These are phyloP conservation scores for Hyphopichia fennica DNA, from an alignment of 1,139 yeast species.

Conservation along the genomic window DNA sequence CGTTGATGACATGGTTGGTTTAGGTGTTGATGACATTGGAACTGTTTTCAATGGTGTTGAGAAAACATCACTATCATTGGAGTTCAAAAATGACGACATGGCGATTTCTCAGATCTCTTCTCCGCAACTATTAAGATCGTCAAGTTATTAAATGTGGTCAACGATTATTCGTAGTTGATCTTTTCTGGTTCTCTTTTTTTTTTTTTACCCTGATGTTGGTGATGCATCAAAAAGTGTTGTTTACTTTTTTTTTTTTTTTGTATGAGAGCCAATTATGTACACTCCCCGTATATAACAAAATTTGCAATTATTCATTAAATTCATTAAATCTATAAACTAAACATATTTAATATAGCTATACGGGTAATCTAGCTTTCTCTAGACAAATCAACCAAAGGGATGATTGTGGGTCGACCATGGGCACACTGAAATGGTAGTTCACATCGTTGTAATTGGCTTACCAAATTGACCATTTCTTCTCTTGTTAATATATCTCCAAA, in stretches of 20 bases:
- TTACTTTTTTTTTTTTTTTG: background rate
- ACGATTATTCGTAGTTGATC: too few relatives aligned
- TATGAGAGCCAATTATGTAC: too few relatives aligned
- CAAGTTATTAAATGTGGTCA: too few relatives aligned
- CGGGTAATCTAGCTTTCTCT: background rate
- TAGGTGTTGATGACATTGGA: background rate
- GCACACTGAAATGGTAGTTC: constrained; percentile 77
- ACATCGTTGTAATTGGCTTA: constrained; percentile 48
- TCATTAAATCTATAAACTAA: too few relatives aligned
- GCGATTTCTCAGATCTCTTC: too few relatives aligned
- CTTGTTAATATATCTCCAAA: constrained; percentile 59
- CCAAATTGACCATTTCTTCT: constrained; percentile 44
- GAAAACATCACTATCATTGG: constrained; percentile 2
- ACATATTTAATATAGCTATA: too few relatives aligned
- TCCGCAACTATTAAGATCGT: too few relatives aligned
- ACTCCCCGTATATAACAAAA: too few relatives aligned
- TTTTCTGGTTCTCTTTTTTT: background rate
- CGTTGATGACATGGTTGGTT: background rate
- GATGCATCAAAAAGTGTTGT: background rate
- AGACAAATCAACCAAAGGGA: constrained; percentile 46
- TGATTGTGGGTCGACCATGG: constrained; percentile 78
- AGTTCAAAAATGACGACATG: background rate
- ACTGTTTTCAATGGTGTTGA: constrained; percentile 2
- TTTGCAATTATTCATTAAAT: background rate
- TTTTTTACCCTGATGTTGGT: background rate